phyloP scores from a whole-genome alignment of 345 rosid species.

The Anastatica hierochuntica region DNA sequence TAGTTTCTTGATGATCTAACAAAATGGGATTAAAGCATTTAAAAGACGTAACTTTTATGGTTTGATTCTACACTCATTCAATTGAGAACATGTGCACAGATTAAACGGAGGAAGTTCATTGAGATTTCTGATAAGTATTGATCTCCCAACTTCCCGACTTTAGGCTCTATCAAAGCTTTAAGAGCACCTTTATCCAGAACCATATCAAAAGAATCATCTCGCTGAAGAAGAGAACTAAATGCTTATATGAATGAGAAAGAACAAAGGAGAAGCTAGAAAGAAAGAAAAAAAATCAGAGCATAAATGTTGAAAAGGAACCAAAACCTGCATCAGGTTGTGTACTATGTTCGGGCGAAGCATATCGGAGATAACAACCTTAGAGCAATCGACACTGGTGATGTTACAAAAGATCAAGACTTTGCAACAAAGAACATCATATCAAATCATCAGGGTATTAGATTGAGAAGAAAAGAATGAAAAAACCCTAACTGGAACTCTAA shows the following conservation, averaged over 20 bases:
- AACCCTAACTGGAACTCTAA: no score
- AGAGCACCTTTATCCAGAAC: conserved; percentile 92
- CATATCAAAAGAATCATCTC: conserved; percentile 46
- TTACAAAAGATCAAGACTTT: no score
- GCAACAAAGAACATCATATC: no score
- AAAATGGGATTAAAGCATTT: background rate
- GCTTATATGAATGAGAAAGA: background rate
- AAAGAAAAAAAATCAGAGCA: conserved; percentile 14
- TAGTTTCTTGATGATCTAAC: background rate
- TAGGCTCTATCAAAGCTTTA: conserved; percentile 97
- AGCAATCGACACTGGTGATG: conserved; percentile 74
- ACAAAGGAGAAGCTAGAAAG: background rate
- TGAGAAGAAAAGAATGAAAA: no score
- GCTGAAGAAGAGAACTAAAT: conserved; percentile 31
- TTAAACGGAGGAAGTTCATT: no score
- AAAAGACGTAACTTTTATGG: conserved; percentile 2
- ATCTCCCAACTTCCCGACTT: conserved; percentile 63
- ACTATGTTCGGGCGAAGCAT: conserved; percentile 80
- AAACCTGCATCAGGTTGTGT: conserved; percentile 76
- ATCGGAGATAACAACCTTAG: conserved; percentile 77
- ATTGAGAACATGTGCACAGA: no score
- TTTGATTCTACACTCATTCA: conserved; percentile 1
- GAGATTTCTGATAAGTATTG: conserved; percentile 86
- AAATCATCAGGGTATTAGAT: no score
- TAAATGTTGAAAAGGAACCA: no score